Conservation (phyloP, 805 yeast species). For the Yarrowia yakushimensis region DNA sequence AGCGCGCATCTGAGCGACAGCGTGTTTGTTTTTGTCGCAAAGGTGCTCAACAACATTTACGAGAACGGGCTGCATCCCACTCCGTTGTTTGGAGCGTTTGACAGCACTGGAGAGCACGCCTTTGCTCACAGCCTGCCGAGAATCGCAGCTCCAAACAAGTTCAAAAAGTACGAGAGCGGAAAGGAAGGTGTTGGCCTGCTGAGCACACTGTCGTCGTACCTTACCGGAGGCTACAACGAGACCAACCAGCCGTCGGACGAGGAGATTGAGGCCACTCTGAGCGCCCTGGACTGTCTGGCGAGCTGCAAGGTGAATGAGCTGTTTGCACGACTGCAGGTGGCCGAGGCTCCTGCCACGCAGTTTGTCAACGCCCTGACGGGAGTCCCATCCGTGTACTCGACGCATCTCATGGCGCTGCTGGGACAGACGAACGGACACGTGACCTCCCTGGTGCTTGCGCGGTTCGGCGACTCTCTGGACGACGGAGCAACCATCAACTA, state of each 20-base stretch:
- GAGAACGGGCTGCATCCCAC: slow-evolving; percentile 6
- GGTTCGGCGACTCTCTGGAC: not conserved
- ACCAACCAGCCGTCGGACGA: slow-evolving; percentile 90
- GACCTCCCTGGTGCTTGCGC: not conserved
- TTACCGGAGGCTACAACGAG: slow-evolving; percentile 82
- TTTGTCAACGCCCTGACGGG: not conserved
- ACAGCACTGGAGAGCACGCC: not conserved
- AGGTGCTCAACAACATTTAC: slow-evolving; percentile 16
- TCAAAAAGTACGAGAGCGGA: slow-evolving; percentile 56
- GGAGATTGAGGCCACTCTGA: slow-evolving; percentile 80
- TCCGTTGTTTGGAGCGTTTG: slow-evolving; percentile 9
- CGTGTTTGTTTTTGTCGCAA: slow-evolving; percentile 1
- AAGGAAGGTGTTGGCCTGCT: slow-evolving; percentile 70
- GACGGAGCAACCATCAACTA: slow-evolving; percentile 13
- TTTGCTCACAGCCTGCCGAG: slow-evolving; percentile 50
- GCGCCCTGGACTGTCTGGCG: slow-evolving; percentile 77
- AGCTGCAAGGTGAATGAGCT: slow-evolving; percentile 60
- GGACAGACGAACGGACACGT: not conserved
- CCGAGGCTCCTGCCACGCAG: slow-evolving; percentile 28
- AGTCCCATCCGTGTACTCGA: not conserved
- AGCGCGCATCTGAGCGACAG: not conserved
- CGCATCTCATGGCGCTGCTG: slow-evolving; percentile 6
- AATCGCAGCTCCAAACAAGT: slow-evolving; percentile 63
- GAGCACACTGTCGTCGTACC: slow-evolving; percentile 85
- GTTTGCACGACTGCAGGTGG: slow-evolving; percentile 48